phyloP scores from a whole-genome alignment of 805 yeast genomes.

The Starmerella gropengiesseri region DNA sequence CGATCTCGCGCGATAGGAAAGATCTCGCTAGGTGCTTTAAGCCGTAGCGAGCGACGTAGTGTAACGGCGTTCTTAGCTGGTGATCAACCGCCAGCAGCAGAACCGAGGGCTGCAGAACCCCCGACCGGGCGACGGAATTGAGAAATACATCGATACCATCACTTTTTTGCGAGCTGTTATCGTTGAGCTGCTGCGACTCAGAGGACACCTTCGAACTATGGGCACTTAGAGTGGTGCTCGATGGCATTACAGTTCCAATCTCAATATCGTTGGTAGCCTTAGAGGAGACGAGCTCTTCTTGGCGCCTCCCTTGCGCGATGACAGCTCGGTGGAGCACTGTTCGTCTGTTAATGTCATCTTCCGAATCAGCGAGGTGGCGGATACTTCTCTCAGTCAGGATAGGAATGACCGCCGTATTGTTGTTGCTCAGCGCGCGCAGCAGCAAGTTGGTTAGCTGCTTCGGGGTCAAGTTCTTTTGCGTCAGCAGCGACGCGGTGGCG shows the following conservation, averaged over 20 bases:
- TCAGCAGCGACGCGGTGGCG: slow-evolving; percentile 34
- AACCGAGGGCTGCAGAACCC: background rate
- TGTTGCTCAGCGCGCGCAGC: slow-evolving; percentile 31
- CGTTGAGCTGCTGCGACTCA: background rate
- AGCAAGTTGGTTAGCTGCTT: slow-evolving; percentile 31
- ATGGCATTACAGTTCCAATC: slow-evolving; percentile 13
- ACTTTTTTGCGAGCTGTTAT: background rate
- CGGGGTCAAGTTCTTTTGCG: slow-evolving; percentile 38
- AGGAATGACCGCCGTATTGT: slow-evolving; percentile 45
- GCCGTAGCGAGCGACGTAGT: slow-evolving; percentile 83
- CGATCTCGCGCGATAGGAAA: slow-evolving; percentile 35
- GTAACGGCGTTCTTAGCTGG: slow-evolving; percentile 74
- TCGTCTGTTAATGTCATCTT: slow-evolving; percentile 66
- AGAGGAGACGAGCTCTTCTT: background rate
- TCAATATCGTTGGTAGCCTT: background rate
- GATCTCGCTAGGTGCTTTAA: slow-evolving; percentile 50
- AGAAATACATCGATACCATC: background rate
- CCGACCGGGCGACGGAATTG: background rate
- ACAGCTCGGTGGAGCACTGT: slow-evolving; percentile 79
- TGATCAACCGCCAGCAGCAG: slow-evolving; percentile 54
- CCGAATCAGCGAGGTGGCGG: slow-evolving; percentile 34
- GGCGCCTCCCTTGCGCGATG: slow-evolving; percentile 38
- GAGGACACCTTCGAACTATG: background rate
- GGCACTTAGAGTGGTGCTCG: background rate
- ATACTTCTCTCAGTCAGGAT: slow-evolving; percentile 33